These are phyloP conservation scores for Rutidosis leptorrhynchoides DNA, from an alignment of 129 eudicot species.

Conservation along the genomic window DNA sequence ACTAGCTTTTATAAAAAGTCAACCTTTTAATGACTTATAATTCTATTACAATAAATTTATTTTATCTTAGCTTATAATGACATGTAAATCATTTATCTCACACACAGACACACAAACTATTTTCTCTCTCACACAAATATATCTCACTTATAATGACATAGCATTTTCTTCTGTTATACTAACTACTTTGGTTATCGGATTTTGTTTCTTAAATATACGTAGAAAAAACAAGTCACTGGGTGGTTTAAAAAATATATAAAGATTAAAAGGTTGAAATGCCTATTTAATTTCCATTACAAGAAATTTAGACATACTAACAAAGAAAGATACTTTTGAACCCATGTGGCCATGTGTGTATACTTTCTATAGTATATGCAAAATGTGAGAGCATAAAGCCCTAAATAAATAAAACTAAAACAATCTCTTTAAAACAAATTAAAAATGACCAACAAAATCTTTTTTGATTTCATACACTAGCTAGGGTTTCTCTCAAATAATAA, in stretches of 20 bases:
- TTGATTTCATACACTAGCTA: conserved; percentile 12
- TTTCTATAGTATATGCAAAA: conserved; percentile 15
- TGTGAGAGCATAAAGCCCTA: conserved; percentile 14
- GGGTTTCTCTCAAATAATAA: not conserved
- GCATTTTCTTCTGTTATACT: not conserved
- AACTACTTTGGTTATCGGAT: not conserved
- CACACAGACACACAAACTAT: not conserved
- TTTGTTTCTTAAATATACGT: conserved; percentile 21
- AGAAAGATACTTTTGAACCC: conserved; percentile 15
- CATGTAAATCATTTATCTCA: conserved; percentile 13
- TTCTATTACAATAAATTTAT: conserved; percentile 1
- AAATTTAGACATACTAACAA: conserved; percentile 7
- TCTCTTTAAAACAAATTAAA: conserved; percentile 4
- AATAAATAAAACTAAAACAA: not conserved
- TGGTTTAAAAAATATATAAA: not conserved
- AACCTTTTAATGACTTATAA: conserved; percentile 28
- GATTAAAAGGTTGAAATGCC: conserved; percentile 1
- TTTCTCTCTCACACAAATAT: conserved; percentile 15
- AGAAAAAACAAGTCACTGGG: not conserved
- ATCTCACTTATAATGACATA: too few relatives aligned
- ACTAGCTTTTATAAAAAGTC: conserved; percentile 28
- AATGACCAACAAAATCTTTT: conserved; percentile 8
- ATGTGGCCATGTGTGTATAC: conserved; percentile 4
- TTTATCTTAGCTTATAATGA: conserved; percentile 7
- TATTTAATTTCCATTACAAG: not conserved